Conservation (phyloP, 1,284 basidiomycete species). For the Moesziomyces parantarcticus region DNA sequence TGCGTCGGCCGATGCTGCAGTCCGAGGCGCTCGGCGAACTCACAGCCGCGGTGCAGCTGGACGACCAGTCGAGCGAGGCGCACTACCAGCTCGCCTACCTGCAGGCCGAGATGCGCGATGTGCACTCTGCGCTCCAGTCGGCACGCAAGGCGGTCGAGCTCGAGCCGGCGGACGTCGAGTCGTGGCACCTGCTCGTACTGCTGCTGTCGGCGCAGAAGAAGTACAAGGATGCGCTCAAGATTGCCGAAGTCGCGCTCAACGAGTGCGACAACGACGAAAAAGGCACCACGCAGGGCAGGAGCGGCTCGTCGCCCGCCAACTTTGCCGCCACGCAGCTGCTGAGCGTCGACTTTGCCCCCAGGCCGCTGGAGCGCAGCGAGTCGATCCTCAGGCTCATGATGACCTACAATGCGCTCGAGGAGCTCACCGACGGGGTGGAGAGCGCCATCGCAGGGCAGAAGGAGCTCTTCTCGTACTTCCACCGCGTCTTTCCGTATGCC, state of each 20-base stretch:
- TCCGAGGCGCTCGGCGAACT: slow-evolving; percentile 70
- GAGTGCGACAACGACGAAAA: slow-evolving; percentile 62
- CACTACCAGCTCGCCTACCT: slow-evolving; percentile 72
- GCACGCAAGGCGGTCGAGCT: slow-evolving; percentile 80
- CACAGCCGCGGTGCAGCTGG: slow-evolving; percentile 72
- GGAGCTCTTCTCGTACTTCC: slow-evolving; percentile 84
- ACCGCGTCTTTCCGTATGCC: slow-evolving; percentile 52
- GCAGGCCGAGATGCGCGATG: slow-evolving; percentile 77
- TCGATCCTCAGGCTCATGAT: slow-evolving; percentile 85
- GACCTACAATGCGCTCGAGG: slow-evolving; percentile 83
- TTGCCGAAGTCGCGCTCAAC: slow-evolving; percentile 76
- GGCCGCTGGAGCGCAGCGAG: slow-evolving; percentile 78
- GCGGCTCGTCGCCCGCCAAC: slow-evolving; percentile 59
- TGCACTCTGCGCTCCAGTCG: slow-evolving; percentile 76
- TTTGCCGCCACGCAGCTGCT: slow-evolving; percentile 70
- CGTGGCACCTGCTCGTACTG: slow-evolving; percentile 92
- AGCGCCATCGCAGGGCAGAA: slow-evolving; percentile 84
- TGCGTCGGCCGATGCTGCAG: slow-evolving; percentile 32
- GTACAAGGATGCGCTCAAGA: slow-evolving; percentile 80
- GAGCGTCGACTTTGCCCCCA: slow-evolving; percentile 70
- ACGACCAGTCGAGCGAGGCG: slow-evolving; percentile 74
- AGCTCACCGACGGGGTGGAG: slow-evolving; percentile 86
- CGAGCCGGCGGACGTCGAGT: slow-evolving; percentile 78
- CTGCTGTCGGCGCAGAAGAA: slow-evolving; percentile 82
- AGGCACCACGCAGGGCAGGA: slow-evolving; percentile 68